A percentile compares a stretch with the other conserved stretches of the same genome.
phyloP scores from a whole-genome alignment of 2,329 filamentous ascomycete genomes.

The Fusarium virguliforme region DNA sequence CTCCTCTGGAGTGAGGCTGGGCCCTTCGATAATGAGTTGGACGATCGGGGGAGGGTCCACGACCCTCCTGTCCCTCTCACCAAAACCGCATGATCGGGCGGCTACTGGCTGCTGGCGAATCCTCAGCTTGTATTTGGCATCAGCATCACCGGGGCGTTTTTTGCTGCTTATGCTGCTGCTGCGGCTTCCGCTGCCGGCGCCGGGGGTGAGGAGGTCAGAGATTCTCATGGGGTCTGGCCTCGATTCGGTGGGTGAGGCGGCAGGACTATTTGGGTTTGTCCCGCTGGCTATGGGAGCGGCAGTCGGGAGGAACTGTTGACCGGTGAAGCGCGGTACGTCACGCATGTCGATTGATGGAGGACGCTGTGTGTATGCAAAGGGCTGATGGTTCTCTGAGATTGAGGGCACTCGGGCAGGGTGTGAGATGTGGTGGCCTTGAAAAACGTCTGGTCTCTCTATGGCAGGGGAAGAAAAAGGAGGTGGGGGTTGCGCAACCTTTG shows the following conservation, averaged over 20 bases:
- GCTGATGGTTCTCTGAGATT: constrained; percentile 20
- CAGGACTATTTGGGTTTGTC: constrained; percentile 24
- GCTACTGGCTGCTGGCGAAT: constrained; percentile 85
- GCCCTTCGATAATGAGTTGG: constrained; percentile 77
- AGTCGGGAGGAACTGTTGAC: constrained; percentile 23
- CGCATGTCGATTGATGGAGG: constrained; percentile 17
- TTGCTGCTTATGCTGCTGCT: constrained; percentile 10
- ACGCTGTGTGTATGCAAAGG: constrained; percentile 26
- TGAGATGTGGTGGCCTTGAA: constrained; percentile 29
- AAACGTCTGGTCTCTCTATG: constrained; percentile 19
- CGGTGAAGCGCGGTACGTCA: constrained; percentile 11
- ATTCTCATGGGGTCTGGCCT: constrained; percentile 49
- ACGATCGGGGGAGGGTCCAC: constrained; percentile 90
- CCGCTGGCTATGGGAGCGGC: constrained; percentile 5
- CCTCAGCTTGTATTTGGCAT: constrained; percentile 52
- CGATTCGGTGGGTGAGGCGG: constrained; percentile 31
- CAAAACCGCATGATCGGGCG: constrained; percentile 86
- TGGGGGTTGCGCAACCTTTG: constrained; percentile 21
- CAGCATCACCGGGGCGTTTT: constrained; percentile 19
- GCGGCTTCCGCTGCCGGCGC: constrained; percentile 1
- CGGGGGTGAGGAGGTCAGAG: constrained; percentile 40
- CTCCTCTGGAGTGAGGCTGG: constrained; percentile 70
- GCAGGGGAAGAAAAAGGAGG: constrained; percentile 12
- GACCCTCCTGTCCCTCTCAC: constrained; percentile 84
- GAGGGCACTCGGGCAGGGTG: constrained; percentile 23